These are phyloP conservation scores for Paratinospora sagittata DNA, from an alignment of 164 flowering plant species.

Conservation along the genomic window DNA sequence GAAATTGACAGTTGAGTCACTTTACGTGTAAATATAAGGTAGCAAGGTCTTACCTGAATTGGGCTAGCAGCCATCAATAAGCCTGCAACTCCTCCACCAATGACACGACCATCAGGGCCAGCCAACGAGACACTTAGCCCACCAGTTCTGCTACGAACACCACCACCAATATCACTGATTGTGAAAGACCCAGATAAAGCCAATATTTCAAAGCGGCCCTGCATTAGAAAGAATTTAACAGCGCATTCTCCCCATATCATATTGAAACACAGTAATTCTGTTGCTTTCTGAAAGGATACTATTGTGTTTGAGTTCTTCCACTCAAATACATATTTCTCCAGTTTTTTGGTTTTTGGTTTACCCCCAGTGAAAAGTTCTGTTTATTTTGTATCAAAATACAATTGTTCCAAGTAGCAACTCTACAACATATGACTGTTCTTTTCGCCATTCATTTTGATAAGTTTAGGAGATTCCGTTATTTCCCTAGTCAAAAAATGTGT, in stretches of 20 bases:
- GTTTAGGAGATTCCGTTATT: too few relatives aligned
- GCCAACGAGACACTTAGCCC: slow-evolving; percentile 80
- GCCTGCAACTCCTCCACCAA: slow-evolving; percentile 86
- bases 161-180: slow-evolving; percentile 44
- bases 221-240: slow-evolving; percentile 19
- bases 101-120: slow-evolving; percentile 87
- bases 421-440: too few relatives aligned
- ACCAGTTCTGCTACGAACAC: slow-evolving; percentile 49
- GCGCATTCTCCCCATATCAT: not conserved
- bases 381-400: too few relatives aligned
- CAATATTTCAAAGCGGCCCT: slow-evolving; percentile 89
- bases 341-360: too few relatives aligned
- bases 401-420: too few relatives aligned
- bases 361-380: too few relatives aligned
- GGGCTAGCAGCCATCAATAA: slow-evolving; percentile 69
- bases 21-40: not conserved
- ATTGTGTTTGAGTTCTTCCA: too few relatives aligned
- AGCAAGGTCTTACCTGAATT: slow-evolving; percentile 48
- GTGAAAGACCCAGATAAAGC: slow-evolving; percentile 72
- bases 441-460: too few relatives aligned
- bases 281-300: too few relatives aligned
- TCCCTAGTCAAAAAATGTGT: too few relatives aligned
- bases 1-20: not conserved
- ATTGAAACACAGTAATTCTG: not conserved
- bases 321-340: too few relatives aligned